These are phyloP conservation scores for Ceratobasidium sp. DNA, from an alignment of 1,284 basidiomycete species.

Conservation along the genomic window DNA sequence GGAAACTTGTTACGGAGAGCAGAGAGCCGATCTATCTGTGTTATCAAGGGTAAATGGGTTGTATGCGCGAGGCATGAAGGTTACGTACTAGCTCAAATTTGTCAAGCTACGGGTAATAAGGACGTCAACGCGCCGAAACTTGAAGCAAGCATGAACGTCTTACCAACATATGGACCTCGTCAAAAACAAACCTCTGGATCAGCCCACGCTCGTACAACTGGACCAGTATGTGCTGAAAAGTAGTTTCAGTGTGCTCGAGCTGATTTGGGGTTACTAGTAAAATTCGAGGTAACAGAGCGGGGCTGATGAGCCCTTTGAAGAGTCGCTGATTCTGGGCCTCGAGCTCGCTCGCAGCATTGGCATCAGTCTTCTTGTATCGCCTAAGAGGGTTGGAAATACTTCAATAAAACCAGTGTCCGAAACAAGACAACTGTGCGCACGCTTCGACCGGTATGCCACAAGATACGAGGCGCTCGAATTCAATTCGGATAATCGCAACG, in stretches of 20 bases:
- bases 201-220: constrained; percentile 19
- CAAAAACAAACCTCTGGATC: constrained; percentile 31
- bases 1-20: constrained; percentile 27
- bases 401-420: not conserved
- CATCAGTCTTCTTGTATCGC: constrained; percentile 11
- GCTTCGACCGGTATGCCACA: constrained; percentile 26
- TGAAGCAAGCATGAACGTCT: not conserved
- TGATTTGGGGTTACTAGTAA: constrained; percentile 22
- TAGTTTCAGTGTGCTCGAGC: constrained; percentile 22
- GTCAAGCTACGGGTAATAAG: not conserved
- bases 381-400: not conserved
- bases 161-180: constrained; percentile 41
- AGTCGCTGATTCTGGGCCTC: constrained; percentile 11
- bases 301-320: not conserved
- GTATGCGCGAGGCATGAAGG: not conserved
- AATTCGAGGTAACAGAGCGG: not conserved
- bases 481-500: constrained; percentile 21
- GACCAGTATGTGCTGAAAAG: constrained; percentile 8
- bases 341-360: not conserved
- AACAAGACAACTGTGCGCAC: not conserved
- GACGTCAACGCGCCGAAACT: not conserved
- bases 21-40: constrained; percentile 13
- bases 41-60: not conserved
- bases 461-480: not conserved
- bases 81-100: not conserved